phyloP scores from a whole-genome alignment of 2,329 filamentous ascomycete genomes.

The Microcyclosporella mali region DNA sequence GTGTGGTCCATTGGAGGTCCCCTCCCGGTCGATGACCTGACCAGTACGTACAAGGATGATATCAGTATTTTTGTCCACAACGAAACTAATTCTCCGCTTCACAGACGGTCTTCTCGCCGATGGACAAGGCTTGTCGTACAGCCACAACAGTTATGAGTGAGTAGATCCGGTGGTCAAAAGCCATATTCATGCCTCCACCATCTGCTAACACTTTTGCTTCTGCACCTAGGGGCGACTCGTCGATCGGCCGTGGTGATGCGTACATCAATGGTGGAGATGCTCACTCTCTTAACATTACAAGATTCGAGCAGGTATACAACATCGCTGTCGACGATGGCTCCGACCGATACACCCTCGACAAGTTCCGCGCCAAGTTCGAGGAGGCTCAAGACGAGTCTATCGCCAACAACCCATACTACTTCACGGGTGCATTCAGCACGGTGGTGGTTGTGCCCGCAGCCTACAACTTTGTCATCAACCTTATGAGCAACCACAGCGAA shows the following conservation, averaged over 20 bases:
- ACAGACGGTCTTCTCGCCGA: conserved; percentile 14
- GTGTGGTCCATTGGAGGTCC: conserved; percentile 29
- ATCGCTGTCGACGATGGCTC: conserved; percentile 7
- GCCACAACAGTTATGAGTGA: conserved; percentile 34
- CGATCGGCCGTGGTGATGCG: conserved; percentile 20
- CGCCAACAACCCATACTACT: conserved; percentile 30
- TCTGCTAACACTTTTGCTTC: conserved; percentile 28
- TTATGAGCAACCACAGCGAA: conserved; percentile 22
- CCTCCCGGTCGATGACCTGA: conserved; percentile 8
- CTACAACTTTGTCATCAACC: conserved; percentile 26
- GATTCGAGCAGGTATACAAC: conserved; percentile 18
- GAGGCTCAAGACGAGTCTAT: conserved; percentile 27
- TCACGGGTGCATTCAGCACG: conserved; percentile 25
- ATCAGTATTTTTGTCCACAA: no score
- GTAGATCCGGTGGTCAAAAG: no score
- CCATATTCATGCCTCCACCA: background rate
- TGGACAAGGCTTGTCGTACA: conserved; percentile 22
- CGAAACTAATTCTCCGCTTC: no score
- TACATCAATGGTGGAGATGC: conserved; percentile 22
- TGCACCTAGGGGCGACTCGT: conserved; percentile 27
- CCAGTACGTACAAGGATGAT: background rate
- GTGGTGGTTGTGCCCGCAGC: conserved; percentile 22
- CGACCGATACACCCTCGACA: conserved; percentile 21
- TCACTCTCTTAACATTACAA: conserved; percentile 17
- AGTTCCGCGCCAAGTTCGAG: conserved; percentile 20